These are phyloP conservation scores for Ceratobasidium sp. DNA, from an alignment of 1,284 basidiomycete genomes.

Conservation along the genomic window DNA sequence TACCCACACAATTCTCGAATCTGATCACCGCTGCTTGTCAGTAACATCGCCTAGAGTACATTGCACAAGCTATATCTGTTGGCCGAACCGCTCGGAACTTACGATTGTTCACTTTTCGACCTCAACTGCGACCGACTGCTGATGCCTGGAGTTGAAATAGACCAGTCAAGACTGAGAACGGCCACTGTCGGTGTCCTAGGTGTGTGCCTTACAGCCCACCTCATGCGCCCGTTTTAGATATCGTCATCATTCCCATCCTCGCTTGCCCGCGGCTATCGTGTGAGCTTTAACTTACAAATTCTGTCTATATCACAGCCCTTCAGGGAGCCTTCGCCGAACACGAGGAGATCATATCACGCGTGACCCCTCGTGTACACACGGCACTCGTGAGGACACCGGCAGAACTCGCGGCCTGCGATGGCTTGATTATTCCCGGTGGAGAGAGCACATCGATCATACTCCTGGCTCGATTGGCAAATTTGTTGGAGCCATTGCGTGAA, in stretches of 20 bases:
- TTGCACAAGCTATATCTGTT: neutral
- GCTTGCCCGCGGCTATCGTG: neutral
- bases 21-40: constrained; percentile 10
- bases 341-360: constrained; percentile 67
- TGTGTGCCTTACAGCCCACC: constrained; percentile 40
- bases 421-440: constrained; percentile 92
- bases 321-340: constrained; percentile 97
- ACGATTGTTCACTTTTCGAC: neutral
- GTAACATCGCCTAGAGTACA: neutral
- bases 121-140: constrained; percentile 20
- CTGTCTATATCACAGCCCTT: constrained; percentile 62
- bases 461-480: constrained; percentile 76
- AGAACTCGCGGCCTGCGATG: constrained; percentile 81
- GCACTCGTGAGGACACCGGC: constrained; percentile 77
- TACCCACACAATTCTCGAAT: constrained; percentile 11
- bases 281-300: neutral
- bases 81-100: constrained; percentile 11
- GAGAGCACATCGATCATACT: constrained; percentile 95
- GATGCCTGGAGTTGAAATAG: constrained; percentile 24
- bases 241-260: constrained; percentile 10
- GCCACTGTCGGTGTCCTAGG: constrained; percentile 50
- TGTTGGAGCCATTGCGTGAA: constrained; percentile 78
- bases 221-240: constrained; percentile 12
- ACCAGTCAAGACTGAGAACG: constrained; percentile 3
- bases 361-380: constrained; percentile 49